phyloP scores from a whole-genome alignment of 1,139 yeast species.

The Kluyveromyces sp. region DNA sequence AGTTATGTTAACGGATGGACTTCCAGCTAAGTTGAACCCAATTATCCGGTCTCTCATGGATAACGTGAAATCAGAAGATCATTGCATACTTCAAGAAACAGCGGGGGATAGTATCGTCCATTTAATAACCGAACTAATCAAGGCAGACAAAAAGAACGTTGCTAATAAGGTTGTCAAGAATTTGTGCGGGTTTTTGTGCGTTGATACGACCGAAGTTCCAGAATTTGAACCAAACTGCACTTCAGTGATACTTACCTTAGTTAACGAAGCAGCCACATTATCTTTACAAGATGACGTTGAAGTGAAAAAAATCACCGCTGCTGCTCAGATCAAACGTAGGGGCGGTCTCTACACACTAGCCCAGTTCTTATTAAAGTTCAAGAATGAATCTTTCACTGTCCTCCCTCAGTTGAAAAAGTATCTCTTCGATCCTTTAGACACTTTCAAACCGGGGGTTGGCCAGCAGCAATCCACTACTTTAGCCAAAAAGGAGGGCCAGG shows the following conservation, averaged over 20 bases:
- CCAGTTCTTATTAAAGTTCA: conserved; percentile 44
- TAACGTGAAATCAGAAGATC: conserved; percentile 72
- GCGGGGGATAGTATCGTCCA: conserved; percentile 65
- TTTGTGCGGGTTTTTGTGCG: conserved; percentile 87
- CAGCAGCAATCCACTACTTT: conserved; percentile 14
- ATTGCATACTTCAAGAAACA: conserved; percentile 57
- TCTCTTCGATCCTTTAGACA: conserved; percentile 59
- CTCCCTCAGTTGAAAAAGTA: conserved; percentile 64
- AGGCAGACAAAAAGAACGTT: conserved; percentile 56
- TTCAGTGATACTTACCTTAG: conserved; percentile 62
- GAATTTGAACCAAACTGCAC: conserved; percentile 70
- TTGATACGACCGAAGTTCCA: conserved; percentile 93
- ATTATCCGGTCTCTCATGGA: conserved; percentile 90
- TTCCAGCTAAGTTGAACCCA: conserved; percentile 85
- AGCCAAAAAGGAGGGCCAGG: conserved; percentile 57
- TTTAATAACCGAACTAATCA: conserved; percentile 52
- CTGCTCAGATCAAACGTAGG: conserved; percentile 71
- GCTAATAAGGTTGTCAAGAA: conserved; percentile 86
- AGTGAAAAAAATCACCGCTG: conserved; percentile 58
- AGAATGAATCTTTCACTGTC: conserved; percentile 46
- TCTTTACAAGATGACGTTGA: conserved; percentile 62
- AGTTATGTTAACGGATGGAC: conserved; percentile 47
- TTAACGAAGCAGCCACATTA: conserved; percentile 69
- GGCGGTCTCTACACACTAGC: conserved; percentile 77
- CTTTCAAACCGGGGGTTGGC: conserved; percentile 18